phyloP scores from a whole-genome alignment of 2,329 filamentous ascomycete genomes.

The Metarhizium sp. region DNA sequence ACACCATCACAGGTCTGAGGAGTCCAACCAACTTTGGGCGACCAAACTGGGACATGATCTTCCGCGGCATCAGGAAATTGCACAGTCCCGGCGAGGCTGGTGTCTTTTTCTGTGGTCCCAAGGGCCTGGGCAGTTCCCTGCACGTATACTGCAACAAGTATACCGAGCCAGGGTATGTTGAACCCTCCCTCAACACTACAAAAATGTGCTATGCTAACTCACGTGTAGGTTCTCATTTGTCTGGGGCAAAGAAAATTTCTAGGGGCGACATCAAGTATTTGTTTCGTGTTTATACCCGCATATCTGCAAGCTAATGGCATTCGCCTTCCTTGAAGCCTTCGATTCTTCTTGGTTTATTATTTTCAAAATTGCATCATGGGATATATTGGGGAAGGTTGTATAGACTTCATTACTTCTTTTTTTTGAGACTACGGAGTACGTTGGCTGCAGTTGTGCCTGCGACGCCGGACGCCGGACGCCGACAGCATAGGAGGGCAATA shows the following conservation, averaged over 20 bases:
- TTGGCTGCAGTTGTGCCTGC: not conserved
- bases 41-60: slow-evolving; percentile 88
- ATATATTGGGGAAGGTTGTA: not conserved
- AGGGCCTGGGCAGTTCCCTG: slow-evolving; percentile 64
- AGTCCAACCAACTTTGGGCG: slow-evolving; percentile 79
- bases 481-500: not conserved
- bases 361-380: not conserved
- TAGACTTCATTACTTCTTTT: not conserved
- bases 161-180: slow-evolving; percentile 63
- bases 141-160: slow-evolving; percentile 86
- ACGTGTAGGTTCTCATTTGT: slow-evolving; percentile 49
- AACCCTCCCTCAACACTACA: slow-evolving; percentile 13
- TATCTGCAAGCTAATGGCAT: not conserved
- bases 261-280: slow-evolving; percentile 12
- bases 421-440: not conserved
- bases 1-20: slow-evolving; percentile 73
- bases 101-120: slow-evolving; percentile 81
- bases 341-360: not conserved
- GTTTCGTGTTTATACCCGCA: slow-evolving; percentile 1
- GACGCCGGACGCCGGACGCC: slow-evolving; percentile 1
- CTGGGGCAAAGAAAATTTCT: slow-evolving; percentile 64
- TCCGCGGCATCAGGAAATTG: slow-evolving; percentile 72
- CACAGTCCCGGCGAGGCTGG: slow-evolving; percentile 64
- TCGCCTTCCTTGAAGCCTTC: not conserved
- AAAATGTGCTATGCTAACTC: slow-evolving; percentile 9